Conservation (phyloP, 768 basidiomycete species). For the Boletus fagicola region DNA sequence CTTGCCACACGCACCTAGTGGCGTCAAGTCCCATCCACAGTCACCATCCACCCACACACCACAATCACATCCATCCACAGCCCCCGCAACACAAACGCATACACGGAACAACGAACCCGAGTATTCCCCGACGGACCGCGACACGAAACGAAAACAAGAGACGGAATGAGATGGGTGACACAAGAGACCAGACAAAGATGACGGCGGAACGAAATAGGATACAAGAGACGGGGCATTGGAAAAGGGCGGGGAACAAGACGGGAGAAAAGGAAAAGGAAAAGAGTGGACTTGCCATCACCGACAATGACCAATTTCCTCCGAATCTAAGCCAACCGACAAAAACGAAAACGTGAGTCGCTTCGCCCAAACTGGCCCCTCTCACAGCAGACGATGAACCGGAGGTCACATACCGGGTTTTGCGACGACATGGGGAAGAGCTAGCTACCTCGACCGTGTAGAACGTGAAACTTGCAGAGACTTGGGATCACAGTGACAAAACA, state of each 20-base stretch:
- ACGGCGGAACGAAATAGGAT: too few species aligned
- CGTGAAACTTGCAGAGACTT: background rate
- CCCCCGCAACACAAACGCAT: background rate
- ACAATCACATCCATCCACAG: background rate
- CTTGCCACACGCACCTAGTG: conserved; percentile 90
- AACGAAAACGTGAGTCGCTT: background rate
- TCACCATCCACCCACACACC: background rate
- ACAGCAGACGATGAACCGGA: background rate
- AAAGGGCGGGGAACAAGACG: too few species aligned
- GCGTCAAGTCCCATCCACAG: background rate
- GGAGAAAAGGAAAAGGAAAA: background rate
- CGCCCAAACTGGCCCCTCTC: background rate
- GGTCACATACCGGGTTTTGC: conserved; percentile 57
- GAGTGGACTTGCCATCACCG: conserved; percentile 74
- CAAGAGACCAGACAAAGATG: too few species aligned
- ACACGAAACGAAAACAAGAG: background rate
- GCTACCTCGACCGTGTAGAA: background rate
- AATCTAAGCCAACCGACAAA: conserved; percentile 49
- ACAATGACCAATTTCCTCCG: conserved; percentile 95
- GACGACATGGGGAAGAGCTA: conserved; percentile 40
- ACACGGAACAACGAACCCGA: background rate
- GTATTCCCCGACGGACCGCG: background rate
- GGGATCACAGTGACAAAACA: background rate
- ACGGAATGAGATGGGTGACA: background rate
- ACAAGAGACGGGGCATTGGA: too few species aligned